phyloP scores from a whole-genome alignment of 2,329 filamentous ascomycete genomes.

The Beauveria brongniartii region DNA sequence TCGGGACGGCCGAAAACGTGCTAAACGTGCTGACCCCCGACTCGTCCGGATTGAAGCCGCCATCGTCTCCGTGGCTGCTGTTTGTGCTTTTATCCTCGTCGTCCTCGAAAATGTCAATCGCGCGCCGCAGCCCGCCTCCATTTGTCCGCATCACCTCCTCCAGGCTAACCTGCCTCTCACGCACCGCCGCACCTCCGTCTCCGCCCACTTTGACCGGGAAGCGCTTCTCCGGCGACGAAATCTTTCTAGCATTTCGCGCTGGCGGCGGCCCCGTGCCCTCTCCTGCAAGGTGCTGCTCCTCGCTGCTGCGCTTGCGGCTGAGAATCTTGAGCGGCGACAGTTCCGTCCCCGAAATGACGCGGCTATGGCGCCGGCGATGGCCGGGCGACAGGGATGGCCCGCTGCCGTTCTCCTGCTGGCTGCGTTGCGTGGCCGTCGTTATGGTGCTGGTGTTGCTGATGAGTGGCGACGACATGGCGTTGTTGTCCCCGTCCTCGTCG shows the following conservation, averaged over 20 bases:
- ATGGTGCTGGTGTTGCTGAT: conserved; percentile 35
- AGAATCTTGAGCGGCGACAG: conserved; percentile 52
- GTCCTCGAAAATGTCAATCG: conserved; percentile 57
- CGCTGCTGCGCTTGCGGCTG: conserved; percentile 19
- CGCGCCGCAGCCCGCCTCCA: conserved; percentile 41
- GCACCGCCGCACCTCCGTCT: conserved; percentile 12
- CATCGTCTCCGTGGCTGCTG: conserved; percentile 23
- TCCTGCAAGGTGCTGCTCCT: conserved; percentile 4
- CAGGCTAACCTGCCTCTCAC: conserved; percentile 35
- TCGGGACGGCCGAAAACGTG: conserved; percentile 80
- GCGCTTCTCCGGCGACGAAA: conserved; percentile 43
- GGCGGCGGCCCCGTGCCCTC: conserved; percentile 19
- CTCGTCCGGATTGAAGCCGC: conserved; percentile 49
- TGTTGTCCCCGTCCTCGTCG: neutral
- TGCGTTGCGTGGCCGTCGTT: conserved; percentile 19
- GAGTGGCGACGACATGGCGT: conserved; percentile 31
- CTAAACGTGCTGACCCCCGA: conserved; percentile 78
- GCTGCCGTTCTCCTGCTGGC: neutral
- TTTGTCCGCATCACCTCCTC: conserved; percentile 48
- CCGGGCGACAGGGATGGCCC: conserved; percentile 27
- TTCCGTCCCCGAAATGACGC: conserved; percentile 48
- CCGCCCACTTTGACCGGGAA: conserved; percentile 52
- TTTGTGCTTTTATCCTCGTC: conserved; percentile 24
- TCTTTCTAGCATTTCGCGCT: conserved; percentile 37
- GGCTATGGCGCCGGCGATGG: conserved; percentile 43